phyloP scores from a whole-genome alignment of 2,329 filamentous ascomycete genomes.

The Cercospora zeina region DNA sequence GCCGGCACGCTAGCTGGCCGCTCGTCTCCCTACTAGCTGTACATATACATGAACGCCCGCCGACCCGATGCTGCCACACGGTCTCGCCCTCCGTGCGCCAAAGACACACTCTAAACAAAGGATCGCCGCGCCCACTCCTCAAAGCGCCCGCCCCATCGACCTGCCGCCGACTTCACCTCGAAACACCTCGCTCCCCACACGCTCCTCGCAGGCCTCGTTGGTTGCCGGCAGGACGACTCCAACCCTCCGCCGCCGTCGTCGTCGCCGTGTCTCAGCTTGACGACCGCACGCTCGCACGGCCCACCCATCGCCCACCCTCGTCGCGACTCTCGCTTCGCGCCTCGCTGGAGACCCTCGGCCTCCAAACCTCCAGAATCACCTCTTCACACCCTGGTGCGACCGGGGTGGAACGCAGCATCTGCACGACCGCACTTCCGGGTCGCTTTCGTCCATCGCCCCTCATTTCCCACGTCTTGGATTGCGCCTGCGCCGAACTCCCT shows the following conservation, averaged over 20 bases:
- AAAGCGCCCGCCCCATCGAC: slow-evolving; percentile 29
- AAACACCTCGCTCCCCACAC: background rate
- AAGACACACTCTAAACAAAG: slow-evolving; percentile 51
- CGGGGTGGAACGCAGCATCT: slow-evolving; percentile 48
- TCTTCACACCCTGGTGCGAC: slow-evolving; percentile 36
- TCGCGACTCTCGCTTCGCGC: slow-evolving; percentile 37
- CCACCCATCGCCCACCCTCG: slow-evolving; percentile 3
- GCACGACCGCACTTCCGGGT: slow-evolving; percentile 51
- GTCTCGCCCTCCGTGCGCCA: slow-evolving; percentile 50
- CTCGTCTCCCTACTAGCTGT: slow-evolving; percentile 29
- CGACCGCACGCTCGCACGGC: background rate
- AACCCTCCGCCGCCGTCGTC: slow-evolving; percentile 1
- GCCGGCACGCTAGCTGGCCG: slow-evolving; percentile 32
- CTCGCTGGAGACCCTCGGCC: slow-evolving; percentile 37
- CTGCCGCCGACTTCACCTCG: slow-evolving; percentile 32
- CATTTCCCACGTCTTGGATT: slow-evolving; percentile 41
- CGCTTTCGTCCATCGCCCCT: slow-evolving; percentile 40
- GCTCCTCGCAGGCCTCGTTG: slow-evolving; percentile 5
- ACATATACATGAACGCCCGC: slow-evolving; percentile 37
- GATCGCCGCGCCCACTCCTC: slow-evolving; percentile 49
- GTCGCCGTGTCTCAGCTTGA: slow-evolving; percentile 16
- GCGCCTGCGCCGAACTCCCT: slow-evolving; percentile 41
- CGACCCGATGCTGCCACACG: slow-evolving; percentile 39
- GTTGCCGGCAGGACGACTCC: slow-evolving; percentile 4
- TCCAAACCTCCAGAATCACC: slow-evolving; percentile 34